Evolutionary conservation across 176 grass and related monocot species (phyloP), one percentile per base, ranked within the genome.

Genomic region (Luzula sylvatica): DNA sequence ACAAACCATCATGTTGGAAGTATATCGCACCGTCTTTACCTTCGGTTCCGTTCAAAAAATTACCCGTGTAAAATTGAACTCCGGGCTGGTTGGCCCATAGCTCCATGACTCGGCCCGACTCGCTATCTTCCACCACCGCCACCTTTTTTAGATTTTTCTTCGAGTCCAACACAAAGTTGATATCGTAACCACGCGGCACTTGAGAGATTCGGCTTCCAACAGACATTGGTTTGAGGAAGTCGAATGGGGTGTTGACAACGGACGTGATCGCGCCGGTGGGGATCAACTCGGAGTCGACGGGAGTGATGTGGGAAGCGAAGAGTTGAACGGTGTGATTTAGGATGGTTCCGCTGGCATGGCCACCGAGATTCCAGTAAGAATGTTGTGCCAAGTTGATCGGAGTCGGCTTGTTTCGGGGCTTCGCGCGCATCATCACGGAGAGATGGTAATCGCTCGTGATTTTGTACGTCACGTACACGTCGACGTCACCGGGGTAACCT

Each of bases 381-480:
- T 96, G 90, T 65, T 89, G 92, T 13, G 81, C 92, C 11, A 96
- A 66, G 71, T 89, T 96, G 2, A 96, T 50, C 0, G 77, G 90
- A 2, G 84, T 96, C 0, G 66, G 63, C 67, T 86, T 82, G 59
- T 78, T 74, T 20, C 50, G 19, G 0, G 90, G 84, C 0, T 62
- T 59, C 0, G 90, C 90, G 53, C 68, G 82, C 90, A 96, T 96
- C 54, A 55, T 65, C 15, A 96, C 81, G 42, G 74, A 76, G 26
- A 86, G 69, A 1, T 77, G 70, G 71, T 48, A 56, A 54, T 89
- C 81, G 49, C 53, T 62, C 66, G 79, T 86, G 62, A 96, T 77
- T 45, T 86, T 96, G 64, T 96, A 89, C 26, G 90, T 96, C 27
- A 96, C 80, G 7, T 52, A 60, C 45, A 96, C 84, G 53, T 96